Evolutionary conservation across 345 rosid genomes (phyloP).

Genomic region (Citropsis articulata): DNA sequence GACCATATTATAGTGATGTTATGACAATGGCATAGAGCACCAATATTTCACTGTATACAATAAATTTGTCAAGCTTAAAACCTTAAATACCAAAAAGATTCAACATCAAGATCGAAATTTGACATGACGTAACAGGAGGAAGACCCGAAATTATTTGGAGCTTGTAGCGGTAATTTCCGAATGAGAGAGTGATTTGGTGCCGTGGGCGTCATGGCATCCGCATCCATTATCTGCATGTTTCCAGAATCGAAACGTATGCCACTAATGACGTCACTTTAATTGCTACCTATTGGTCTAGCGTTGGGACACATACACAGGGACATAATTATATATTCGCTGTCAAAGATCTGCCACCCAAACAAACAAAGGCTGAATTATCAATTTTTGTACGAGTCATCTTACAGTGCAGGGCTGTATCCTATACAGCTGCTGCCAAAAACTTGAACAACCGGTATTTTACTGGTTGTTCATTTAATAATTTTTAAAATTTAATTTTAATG

Average conservation of each 20-base stretch:
- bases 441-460: no score
- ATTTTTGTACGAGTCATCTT: constrained; percentile 2
- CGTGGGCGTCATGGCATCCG: neutral
- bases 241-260: neutral
- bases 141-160: neutral
- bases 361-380: neutral
- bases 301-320: neutral
- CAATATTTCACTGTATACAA: no score
- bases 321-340: neutral
- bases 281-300: neutral
- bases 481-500: no score
- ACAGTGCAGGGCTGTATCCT: no score
- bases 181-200: neutral
- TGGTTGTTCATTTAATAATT: no score
- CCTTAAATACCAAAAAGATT: no score
- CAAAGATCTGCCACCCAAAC: neutral
- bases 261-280: neutral
- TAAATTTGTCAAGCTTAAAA: no score
- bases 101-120: neutral
- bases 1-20: no score
- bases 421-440: no score
- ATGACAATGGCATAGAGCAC: no score
- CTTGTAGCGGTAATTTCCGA: neutral
- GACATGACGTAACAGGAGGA: neutral
- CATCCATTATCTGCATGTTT: neutral